Base-by-base conservation (phyloP, 805 yeast species). In the Spencermartinsiella europaea region DNA sequence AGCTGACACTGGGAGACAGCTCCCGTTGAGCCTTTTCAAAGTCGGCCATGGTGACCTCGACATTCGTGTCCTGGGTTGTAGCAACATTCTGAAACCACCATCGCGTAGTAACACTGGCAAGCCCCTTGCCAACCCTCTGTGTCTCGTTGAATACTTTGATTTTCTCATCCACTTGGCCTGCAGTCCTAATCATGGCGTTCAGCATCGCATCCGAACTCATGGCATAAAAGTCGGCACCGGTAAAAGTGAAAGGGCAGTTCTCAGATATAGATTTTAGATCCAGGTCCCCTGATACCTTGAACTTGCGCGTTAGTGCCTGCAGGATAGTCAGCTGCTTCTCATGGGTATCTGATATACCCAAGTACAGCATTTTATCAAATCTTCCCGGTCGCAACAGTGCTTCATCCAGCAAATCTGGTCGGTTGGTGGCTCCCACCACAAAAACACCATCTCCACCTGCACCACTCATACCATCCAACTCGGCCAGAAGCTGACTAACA, bases 141-240 rank as follows among this genome's bases (percentile, higher is more conserved):
- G 50, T 58, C 1, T 42, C 56, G 59, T 85, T 88, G 55, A 72
- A 79, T 21, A 56, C 50, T 31, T 69, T 67, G 28, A 90, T 74
- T 59, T 82, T 83, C 1, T 53, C 57, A 58, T 93, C 98, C 14
- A 85, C 88, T 31, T 75, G 78, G 5, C 72, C 72, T 1, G 98
- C 96, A 0, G 83, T 80, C 55, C 98, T 71, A 1, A 93, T 85
- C 97, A 93, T 91, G 1, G 98, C 96, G 64, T 88, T 88, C 56
- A 91, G 73, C 93, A 91, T 88, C 0, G 98, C 86, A 65, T 93
- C 98, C 0, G 95, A 85, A 61, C 97, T 88, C 49, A 93, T 69
- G 0, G 98, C 99, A 65, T 93, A 93, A 67, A 93, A 91, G 64
- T 93, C 99, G 3, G 99, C 99, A 53, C 99, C 99, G 0, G 99